Conservation (phyloP, 2,329 filamentous ascomycete genomes). For the Cladobotryum mycophilum region DNA sequence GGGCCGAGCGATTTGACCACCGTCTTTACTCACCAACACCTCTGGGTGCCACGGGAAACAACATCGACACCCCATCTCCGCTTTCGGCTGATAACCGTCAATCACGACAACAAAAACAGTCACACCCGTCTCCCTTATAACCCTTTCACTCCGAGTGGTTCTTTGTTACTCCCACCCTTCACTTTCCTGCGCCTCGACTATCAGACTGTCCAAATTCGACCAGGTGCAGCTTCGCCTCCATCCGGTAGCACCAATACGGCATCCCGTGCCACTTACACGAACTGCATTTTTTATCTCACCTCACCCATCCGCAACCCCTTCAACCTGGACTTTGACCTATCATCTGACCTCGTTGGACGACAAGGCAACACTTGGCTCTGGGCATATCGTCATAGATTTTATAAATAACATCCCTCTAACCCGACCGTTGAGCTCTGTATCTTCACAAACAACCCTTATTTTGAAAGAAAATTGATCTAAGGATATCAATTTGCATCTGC, state of each 20-base stretch:
- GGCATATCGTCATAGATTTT: slow-evolving; percentile 1
- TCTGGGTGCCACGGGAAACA: slow-evolving; percentile 5
- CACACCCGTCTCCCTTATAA: slow-evolving; percentile 9
- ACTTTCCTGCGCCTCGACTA: background rate
- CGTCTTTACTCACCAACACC: background rate
- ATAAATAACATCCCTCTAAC: background rate
- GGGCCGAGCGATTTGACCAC: background rate
- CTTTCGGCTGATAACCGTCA: slow-evolving; percentile 16
- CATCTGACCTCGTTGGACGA: slow-evolving; percentile 6
- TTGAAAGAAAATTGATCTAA: slow-evolving; percentile 4
- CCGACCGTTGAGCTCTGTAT: too few species aligned
- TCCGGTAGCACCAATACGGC: slow-evolving; percentile 7
- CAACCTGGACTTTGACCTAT: background rate
- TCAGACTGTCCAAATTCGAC: background rate
- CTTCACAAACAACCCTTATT: background rate
- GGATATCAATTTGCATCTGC: slow-evolving; percentile 6
- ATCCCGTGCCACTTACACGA: slow-evolving; percentile 14
- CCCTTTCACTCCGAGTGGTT: background rate
- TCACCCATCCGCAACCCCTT: slow-evolving; percentile 3
- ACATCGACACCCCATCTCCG: slow-evolving; percentile 16
- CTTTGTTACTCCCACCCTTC: background rate
- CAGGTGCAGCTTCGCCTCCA: slow-evolving; percentile 7
- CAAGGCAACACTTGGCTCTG: background rate
- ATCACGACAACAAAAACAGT: slow-evolving; percentile 16
- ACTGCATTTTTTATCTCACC: background rate